Percentiles rank a stretch among this genome's conserved stretches.
phyloP scores from a whole-genome alignment of 2,329 filamentous ascomycete genomes.

The Aureobasidium namibiae region DNA sequence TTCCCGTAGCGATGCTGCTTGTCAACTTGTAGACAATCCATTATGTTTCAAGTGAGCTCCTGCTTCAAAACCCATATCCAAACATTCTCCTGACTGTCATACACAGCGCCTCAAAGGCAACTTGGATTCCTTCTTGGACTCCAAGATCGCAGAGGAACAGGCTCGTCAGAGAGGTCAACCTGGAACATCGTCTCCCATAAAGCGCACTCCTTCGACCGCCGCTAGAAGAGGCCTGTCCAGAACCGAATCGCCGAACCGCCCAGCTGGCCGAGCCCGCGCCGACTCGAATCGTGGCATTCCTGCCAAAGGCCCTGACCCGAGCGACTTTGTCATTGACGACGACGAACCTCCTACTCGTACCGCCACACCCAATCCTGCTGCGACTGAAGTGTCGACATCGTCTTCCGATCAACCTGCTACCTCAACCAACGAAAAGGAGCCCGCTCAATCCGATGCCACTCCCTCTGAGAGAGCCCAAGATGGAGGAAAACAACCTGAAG shows the following conservation, averaged over 20 bases:
- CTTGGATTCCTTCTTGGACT: constrained; percentile 32
- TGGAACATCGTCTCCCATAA: constrained; percentile 28
- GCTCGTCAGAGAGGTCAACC: constrained; percentile 33
- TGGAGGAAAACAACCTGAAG: constrained; percentile 24
- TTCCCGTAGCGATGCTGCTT: neutral
- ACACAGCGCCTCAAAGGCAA: constrained; percentile 26
- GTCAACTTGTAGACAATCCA: neutral
- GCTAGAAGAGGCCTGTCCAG: constrained; percentile 29
- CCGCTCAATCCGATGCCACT: constrained; percentile 18
- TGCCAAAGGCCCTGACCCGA: constrained; percentile 65
- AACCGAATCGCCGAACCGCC: constrained; percentile 24
- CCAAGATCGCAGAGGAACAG: constrained; percentile 48
- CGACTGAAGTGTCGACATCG: constrained; percentile 28
- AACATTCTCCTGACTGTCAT: neutral
- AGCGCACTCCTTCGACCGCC: constrained; percentile 30
- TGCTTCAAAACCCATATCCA: neutral
- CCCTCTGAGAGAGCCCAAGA: constrained; percentile 20
- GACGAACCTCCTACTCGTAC: constrained; percentile 60
- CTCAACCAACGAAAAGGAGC: constrained; percentile 24
- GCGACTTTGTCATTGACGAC: constrained; percentile 82
- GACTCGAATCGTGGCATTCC: constrained; percentile 30
- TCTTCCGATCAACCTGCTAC: constrained; percentile 19
- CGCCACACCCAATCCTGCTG: constrained; percentile 45
- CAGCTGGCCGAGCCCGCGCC: constrained; percentile 24
- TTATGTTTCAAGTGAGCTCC: constrained; percentile 11